Evolutionary conservation across 805 yeast species (phyloP), one percentile per base, ranked within the genome.

Genomic region (Alloascoidea africana): DNA sequence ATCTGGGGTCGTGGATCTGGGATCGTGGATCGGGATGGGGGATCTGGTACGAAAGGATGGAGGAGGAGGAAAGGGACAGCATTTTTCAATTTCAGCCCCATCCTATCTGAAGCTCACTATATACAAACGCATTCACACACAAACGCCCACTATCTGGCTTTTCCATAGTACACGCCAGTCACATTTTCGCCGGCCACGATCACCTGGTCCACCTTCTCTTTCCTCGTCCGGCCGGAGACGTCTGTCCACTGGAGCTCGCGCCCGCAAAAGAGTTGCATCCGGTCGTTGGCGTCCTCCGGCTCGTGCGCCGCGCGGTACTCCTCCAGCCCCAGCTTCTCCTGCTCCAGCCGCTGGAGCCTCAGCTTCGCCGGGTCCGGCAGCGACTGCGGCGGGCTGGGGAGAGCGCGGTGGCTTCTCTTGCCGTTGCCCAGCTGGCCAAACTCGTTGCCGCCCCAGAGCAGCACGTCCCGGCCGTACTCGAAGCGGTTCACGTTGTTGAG

Each of bases 361-460:
- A 14, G 13, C 5, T 11, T 11, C 18, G 6, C n/a, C n/a, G 32
- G 36, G 36, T 27, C 41, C 3, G 86, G 84, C n/a, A 34, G 17
- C 5, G 16, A 8, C 18, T 8, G 32, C 11, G 17, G n/a, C 19
- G 58, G 52, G 1, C 54, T 38, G 0, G 91, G 89, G 42, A 59
- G 60, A 18, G 75, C 61, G 14, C 65, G 54, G 51, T 79, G 78
- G 41, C 68, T 67, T 33, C 68, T 63, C 49, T 79, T 80, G 18
- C 95, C 94, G 49, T 76, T 83, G 8, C 94, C 96, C 34, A 83
- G 64, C 58, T 89, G 96, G 16, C 89, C 94, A 46, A 45, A 62
- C 49, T 75, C 80, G 55, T 87, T 89, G 34, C 74, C 78, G 16
- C 98, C 98, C 85, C 94, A 85, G 3, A 61, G 68, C 30, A 78